Evolutionary conservation across 2,329 filamentous ascomycete species (phyloP), one percentile per base, ranked within the genome.

Genomic region (Alternaria triticina): DNA sequence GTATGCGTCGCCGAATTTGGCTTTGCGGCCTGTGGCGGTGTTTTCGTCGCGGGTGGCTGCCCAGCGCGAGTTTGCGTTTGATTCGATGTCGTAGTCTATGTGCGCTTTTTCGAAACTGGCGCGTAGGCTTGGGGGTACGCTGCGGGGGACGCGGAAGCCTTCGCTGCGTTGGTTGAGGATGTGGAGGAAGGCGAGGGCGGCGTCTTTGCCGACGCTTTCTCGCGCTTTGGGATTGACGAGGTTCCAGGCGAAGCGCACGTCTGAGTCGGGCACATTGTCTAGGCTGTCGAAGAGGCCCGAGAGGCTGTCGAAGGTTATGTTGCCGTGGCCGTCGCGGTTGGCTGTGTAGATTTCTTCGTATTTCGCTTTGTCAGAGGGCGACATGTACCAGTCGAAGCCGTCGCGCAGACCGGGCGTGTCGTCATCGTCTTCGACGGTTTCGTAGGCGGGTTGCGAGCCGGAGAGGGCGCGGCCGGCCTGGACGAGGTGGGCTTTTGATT

Each of bases 371-470:
- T 99, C 94, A 28, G 85, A 82, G 0, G 96, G 96, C 64, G 89
- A 94, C 93, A 99, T 99, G 83, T 99, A 99, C 96, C 96, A 99
- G 80, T 99, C 96, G 80, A 99, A 99, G 12, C 95, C 95, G 81
- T 97, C 94, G 79, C 97, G 97, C 66, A 99, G 85, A 1, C 94
- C 94, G 1, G 89, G 88, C 5, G 90, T 89, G 71, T 97, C 94
- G 64, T 97, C 86, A 71, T 94, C 91, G 62, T 84, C 83, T 58
- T 94, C 91, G 63, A 97, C 89, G 66, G 89, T 87, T 80, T 97
- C 94, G 79, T 98, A 97, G 71, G 91, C 89, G 56, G 91, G 87
- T 70, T 92, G 91, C 70, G 90, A 90, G 66, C 91, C 91, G 13
- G 90, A 91, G 67, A 99, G 85, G 20, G 80, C 80, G 68, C 79